These are phyloP conservation scores for Staphylotrichum longicolle DNA, from an alignment of 495 filamentous ascomycete species.

Conservation along the genomic window DNA sequence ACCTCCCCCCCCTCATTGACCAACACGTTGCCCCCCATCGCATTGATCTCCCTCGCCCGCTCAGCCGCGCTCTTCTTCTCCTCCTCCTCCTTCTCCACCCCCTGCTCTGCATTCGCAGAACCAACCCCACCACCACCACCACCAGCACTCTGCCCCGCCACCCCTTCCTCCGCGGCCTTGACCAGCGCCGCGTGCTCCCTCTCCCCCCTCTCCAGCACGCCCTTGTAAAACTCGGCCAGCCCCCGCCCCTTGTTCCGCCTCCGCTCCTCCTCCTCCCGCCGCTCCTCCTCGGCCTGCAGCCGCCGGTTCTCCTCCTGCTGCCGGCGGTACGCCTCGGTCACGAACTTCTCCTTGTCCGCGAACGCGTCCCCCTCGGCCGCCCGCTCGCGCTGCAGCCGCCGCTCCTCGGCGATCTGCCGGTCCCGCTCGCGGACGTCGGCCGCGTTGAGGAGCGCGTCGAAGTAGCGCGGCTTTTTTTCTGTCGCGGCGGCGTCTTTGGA, in stretches of 20 bases:
- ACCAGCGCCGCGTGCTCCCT: constrained; percentile 70
- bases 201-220: constrained; percentile 75
- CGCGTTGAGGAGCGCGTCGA: constrained; percentile 72
- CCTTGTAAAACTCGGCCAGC: constrained; percentile 84
- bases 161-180: constrained; percentile 61
- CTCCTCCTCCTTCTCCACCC: constrained; percentile 37
- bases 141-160: constrained; percentile 30
- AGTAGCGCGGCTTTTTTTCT: constrained; percentile 73
- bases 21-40: constrained; percentile 63
- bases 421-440: constrained; percentile 88
- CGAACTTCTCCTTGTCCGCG: constrained; percentile 93
- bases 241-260: constrained; percentile 67
- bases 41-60: constrained; percentile 69
- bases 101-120: constrained; percentile 9
- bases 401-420: constrained; percentile 81
- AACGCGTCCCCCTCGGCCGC: constrained; percentile 94
- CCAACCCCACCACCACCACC: constrained; percentile 34
- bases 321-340: constrained; percentile 90
- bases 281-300: constrained; percentile 77
- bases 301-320: constrained; percentile 82
- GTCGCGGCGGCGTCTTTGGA: constrained; percentile 35
- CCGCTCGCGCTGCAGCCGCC: constrained; percentile 78
- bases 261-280: constrained; percentile 65
- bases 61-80: constrained; percentile 68
- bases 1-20: constrained; percentile 94